Conservation (phyloP, 306 rosid species). For the Fragaria iinumae region DNA sequence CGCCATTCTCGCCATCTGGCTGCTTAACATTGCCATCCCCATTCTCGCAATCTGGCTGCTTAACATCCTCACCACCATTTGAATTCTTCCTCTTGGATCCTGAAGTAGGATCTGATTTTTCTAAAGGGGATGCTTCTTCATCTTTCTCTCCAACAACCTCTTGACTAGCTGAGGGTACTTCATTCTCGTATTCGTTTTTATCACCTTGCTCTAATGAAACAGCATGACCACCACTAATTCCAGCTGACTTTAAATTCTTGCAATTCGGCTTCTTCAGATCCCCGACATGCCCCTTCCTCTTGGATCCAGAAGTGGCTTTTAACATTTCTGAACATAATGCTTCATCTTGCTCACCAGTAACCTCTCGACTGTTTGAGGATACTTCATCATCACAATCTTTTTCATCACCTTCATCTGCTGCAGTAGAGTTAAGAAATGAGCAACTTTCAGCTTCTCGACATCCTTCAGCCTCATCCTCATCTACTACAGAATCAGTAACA, state of each 20-base stretch:
- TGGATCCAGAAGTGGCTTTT: not conserved
- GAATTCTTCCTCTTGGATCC: constrained; percentile 60
- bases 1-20: constrained; percentile 39
- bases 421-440: constrained; percentile 33
- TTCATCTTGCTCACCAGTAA: not conserved
- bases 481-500: constrained; percentile 36
- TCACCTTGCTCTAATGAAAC: not conserved
- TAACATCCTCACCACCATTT: constrained; percentile 14
- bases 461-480: constrained; percentile 35
- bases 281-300: constrained; percentile 2
- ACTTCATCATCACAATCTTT: constrained; percentile 42
- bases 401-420: constrained; percentile 31
- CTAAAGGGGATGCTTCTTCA: constrained; percentile 45
- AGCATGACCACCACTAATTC: not conserved
- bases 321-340: not conserved
- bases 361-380: not conserved
- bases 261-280: constrained; percentile 4
- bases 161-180: constrained; percentile 25
- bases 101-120: constrained; percentile 34
- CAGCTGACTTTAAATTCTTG: not conserved
- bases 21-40: constrained; percentile 16
- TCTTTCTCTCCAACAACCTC: constrained; percentile 46
- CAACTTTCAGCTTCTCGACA: constrained; percentile 44
- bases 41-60: constrained; percentile 45
- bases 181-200: not conserved